Evolutionary conservation across 495 filamentous ascomycete genomes (phyloP).

Genomic region (Arthonia radiata): DNA sequence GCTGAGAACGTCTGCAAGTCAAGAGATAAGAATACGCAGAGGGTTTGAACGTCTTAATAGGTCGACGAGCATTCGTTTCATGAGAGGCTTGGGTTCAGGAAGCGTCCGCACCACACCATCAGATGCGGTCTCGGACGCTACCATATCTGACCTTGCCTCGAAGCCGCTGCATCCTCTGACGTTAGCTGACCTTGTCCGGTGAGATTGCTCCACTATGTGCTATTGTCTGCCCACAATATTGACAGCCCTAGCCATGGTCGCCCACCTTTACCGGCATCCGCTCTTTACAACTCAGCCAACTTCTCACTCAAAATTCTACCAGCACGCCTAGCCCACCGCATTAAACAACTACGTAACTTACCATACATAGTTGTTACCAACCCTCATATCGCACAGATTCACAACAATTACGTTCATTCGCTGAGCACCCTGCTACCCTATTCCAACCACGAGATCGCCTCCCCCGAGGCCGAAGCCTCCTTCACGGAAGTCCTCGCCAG

Average conservation of each 20-base stretch:
- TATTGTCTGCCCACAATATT: not conserved
- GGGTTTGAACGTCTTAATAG: too few relatives aligned
- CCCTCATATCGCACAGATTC: constrained; percentile 73
- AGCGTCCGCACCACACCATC: too few relatives aligned
- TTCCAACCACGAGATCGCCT: constrained; percentile 49
- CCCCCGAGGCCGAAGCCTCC: constrained; percentile 61
- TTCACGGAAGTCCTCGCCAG: constrained; percentile 86
- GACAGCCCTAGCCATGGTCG: constrained; percentile 31
- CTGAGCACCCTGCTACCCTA: constrained; percentile 72
- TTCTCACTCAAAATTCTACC: constrained; percentile 85
- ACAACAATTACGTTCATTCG: constrained; percentile 83
- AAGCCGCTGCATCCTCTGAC: constrained; percentile 60
- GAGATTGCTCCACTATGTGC: constrained; percentile 5
- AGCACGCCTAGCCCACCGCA: constrained; percentile 79
- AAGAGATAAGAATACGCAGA: too few relatives aligned
- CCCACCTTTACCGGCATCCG: constrained; percentile 56
- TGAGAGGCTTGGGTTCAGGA: too few relatives aligned
- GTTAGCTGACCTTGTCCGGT: constrained; percentile 75
- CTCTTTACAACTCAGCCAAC: constrained; percentile 70
- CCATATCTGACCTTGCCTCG: constrained; percentile 52
- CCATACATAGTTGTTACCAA: constrained; percentile 96
- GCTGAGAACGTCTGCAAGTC: too few relatives aligned
- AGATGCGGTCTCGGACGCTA: constrained; percentile 31
- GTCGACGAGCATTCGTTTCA: too few relatives aligned
- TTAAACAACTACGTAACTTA: constrained; percentile 73